Base-by-base conservation (phyloP, 2,329 filamentous ascomycete species). In the Calycina herbarum region DNA sequence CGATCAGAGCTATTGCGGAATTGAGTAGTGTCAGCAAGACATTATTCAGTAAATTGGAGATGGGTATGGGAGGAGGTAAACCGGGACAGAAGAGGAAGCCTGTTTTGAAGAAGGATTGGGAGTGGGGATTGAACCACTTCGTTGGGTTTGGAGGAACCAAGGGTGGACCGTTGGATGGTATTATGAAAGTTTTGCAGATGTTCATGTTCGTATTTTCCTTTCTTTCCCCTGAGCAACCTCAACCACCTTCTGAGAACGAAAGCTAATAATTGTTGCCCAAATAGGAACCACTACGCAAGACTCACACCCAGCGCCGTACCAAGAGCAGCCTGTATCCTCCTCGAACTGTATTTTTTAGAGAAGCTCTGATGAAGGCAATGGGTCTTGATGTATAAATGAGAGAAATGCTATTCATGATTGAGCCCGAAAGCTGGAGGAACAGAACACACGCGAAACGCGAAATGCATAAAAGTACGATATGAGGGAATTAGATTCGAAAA, bases 281-380 rank as follows among this genome's bases (percentile, higher is more conserved):
- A 35, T 31, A 75, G 74, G 42, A 74, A 73, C 42, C 74, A 75
- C 54, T 75, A 69, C 45, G 73, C 71, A 65, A 73, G 65, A 61
- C 64, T 75, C 5, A 68, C 72, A 5, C 69, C 70, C 2, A 73
- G 72, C 5, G 48, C 64, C 4, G 59, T 72, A 0, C 73, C 74
- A 1, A 42, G 72, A 42, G 59, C 68, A 10, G 69, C 66, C 1
- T 71, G 70, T 24, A 72, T 75, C 20, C 58, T 75, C 3, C 67
- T 75, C 17, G 72, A 75, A 35, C 51, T 75, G 15, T 75, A 75
- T 65, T 75, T 75, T 60, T 67, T 75, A 57, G 73, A 75, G 40
- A 66, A 59, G 64, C 56, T 38, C 35, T 64, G 45, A 56, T 64
- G 57, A 64, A 48, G 31, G 57, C 57, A 27, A 27, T 64, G 62